Evolutionary conservation across 805 yeast species (phyloP), one percentile per base, ranked within the genome.

Genomic region (Maudiozyma pseudohumilis): DNA sequence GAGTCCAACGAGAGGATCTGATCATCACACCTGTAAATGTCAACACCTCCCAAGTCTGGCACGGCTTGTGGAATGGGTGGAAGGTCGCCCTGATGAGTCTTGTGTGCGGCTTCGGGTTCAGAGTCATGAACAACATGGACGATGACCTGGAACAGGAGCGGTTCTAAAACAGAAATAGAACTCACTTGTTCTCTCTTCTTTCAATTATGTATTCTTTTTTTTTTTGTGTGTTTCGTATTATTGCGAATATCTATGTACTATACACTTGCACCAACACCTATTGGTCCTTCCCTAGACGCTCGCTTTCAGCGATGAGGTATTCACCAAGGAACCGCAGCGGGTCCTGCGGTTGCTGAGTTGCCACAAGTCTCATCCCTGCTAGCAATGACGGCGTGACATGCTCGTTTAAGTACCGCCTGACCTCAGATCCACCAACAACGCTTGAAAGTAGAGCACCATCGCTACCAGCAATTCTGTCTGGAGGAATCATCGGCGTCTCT

Each of bases 1-100:
- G 10, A 9, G 11, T 32, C 10, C 19, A 22, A 6, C 17, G 18
- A 3, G n/a, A 26, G 8, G 12, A 33, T 22, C 27, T 43, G 23
- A 35, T 43, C 3, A 36, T 40, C 5, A 36, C 16, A n/a, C 44
- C 42, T n/a, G 29, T 34, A 6, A 34, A 34, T 23, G 26, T 35
- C 5, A 35, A 34, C 21, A 41, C 36, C 5, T 27, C 29, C 6
- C 32, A 27, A 13, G 29, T 18, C 29, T 40, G 43, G 43, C 29
- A 26, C 6, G 67, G 72, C 1, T 56, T 80, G 19, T 88, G 84
- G 69, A 72, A 89, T 47, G 98, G 97, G 26, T 89, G 97, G 97
- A 74, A 85, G 56, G 77, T 86, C 29, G 94, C 94, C 21, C 66
- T 83, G 9, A 58, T 86, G 40, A 85, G 89, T 43, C 72, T 84